phyloP scores from a whole-genome alignment of 371 early-diverging fungal species.

The Polyrhizophydium stewartii region DNA sequence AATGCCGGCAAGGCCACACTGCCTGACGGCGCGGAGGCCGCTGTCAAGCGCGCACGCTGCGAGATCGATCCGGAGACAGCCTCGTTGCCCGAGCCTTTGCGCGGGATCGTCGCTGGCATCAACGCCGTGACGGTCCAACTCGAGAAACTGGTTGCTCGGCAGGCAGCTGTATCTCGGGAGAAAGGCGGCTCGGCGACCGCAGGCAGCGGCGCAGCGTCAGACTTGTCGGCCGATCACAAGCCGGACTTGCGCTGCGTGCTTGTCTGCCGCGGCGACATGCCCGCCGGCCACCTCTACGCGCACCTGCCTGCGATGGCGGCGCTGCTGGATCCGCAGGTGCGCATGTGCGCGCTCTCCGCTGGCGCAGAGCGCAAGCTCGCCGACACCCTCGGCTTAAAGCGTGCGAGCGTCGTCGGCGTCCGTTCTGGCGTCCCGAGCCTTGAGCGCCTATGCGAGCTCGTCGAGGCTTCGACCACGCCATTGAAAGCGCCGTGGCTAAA shows the following conservation, averaged over 20 bases:
- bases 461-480: too few relatives aligned
- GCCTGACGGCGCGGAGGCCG: too few relatives aligned
- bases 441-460: too few relatives aligned
- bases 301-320: background rate
- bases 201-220: too few relatives aligned
- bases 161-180: background rate
- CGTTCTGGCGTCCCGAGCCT: too few relatives aligned
- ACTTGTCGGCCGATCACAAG: background rate
- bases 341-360: background rate
- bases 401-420: background rate
- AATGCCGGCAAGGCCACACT: too few relatives aligned
- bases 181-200: too few relatives aligned
- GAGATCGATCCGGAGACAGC: too few relatives aligned
- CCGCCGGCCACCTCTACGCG: background rate
- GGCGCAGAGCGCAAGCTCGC: background rate
- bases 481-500: too few relatives aligned
- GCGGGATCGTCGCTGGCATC: background rate
- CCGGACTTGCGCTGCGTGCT: background rate
- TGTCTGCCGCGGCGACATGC: conserved; percentile 1
- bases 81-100: background rate
- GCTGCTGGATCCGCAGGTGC: background rate
- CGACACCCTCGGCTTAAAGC: background rate
- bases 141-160: background rate
- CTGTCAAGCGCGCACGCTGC: too few relatives aligned
- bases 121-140: background rate